phyloP scores from a whole-genome alignment of 371 early-diverging fungal genomes.

The Capillidium rhysosporum region DNA sequence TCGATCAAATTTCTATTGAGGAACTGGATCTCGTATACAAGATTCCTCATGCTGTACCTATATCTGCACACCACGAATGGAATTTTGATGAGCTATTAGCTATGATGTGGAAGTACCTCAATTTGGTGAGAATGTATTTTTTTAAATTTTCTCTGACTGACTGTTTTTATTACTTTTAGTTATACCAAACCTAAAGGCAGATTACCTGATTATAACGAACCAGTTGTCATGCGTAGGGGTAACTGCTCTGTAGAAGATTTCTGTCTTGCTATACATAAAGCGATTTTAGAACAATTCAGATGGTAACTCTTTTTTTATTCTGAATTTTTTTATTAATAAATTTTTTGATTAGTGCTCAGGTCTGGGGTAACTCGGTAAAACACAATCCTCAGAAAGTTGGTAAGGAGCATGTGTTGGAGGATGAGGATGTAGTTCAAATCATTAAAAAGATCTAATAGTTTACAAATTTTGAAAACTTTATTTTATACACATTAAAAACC shows the following conservation, averaged over 20 bases:
- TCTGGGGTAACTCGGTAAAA: slow-evolving; percentile 98
- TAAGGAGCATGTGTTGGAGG: slow-evolving; percentile 80
- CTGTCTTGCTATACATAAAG: slow-evolving; percentile 96
- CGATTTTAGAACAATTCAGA: slow-evolving; percentile 88
- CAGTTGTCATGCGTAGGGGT: slow-evolving; percentile 78
- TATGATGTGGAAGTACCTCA: slow-evolving; percentile 82
- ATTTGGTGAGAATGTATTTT: slow-evolving; percentile 33
- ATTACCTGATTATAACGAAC: slow-evolving; percentile 91
- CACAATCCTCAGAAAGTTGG: slow-evolving; percentile 99
- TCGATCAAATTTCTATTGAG: slow-evolving; percentile 64
- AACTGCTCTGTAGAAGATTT: slow-evolving; percentile 80
- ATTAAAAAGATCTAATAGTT: slow-evolving; percentile 40
- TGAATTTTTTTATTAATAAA: slow-evolving; percentile 7
- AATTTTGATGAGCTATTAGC: slow-evolving; percentile 96
- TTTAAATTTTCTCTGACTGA: background rate
- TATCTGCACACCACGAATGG: slow-evolving; percentile 96
- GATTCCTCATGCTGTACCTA: slow-evolving; percentile 96
- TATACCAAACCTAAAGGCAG: slow-evolving; percentile 98
- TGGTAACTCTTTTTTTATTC: no score
- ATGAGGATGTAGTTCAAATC: slow-evolving; percentile 99
- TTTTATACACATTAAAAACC: no score
- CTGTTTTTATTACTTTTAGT: slow-evolving; percentile 14
- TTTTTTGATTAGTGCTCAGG: slow-evolving; percentile 45
- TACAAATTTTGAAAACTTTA: no score
- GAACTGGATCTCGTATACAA: slow-evolving; percentile 88